Base-by-base conservation (phyloP, 306 rosid genomes). In the Vigna angularis region DNA sequence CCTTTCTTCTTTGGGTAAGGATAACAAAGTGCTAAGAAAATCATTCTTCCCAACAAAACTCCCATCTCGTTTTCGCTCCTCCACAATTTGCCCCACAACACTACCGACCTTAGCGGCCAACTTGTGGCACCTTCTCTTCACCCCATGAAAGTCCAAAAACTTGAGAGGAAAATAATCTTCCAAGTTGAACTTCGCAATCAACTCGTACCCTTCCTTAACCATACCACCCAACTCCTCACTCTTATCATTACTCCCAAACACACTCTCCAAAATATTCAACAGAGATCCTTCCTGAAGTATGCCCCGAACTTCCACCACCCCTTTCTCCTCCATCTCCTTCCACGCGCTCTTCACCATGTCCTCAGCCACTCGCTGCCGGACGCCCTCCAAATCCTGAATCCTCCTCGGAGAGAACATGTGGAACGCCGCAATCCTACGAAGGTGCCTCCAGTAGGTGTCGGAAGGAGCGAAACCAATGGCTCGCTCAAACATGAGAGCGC, bases 401-500 rank as follows among this genome's bases (percentile, higher is more conserved):
- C 86, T 82, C 82, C 85, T 85, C 0, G 95, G 98, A 9, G 97
- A 90, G 63, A 94, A 94, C 91, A 94, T 80, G 79, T 90, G 86
- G 47, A 77, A 72, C 0, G 97, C 87, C 0, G 98, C 85, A 5
- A 94, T 83, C 40, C 90, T 77, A 2, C 98, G 84, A 0, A 94
- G 92, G 3, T 85, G 86, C 47, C 91, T 89, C 98, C 98, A 94
- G 17, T 94, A 91, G 1, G 56, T 48, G 11, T 95, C 97, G 0
- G 85, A 83, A 6, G 96, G 96, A 28, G 98, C 96, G 57, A 94
- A 94, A 9, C 98, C 98, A 65, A 94, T 90, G 81, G 98, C 97
- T 0, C 97, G 96, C 81, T 92, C 95, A 8, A 94, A 94, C 98
- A 90, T 90, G 38, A 94, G 91, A 17, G 79, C 47, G 4, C 82